A percentile compares a stretch with the other conserved stretches of the same genome.
These are phyloP conservation scores for Hygrophoropsis aurantiaca DNA, from an alignment of 768 basidiomycete genomes.

Conservation along the genomic window DNA sequence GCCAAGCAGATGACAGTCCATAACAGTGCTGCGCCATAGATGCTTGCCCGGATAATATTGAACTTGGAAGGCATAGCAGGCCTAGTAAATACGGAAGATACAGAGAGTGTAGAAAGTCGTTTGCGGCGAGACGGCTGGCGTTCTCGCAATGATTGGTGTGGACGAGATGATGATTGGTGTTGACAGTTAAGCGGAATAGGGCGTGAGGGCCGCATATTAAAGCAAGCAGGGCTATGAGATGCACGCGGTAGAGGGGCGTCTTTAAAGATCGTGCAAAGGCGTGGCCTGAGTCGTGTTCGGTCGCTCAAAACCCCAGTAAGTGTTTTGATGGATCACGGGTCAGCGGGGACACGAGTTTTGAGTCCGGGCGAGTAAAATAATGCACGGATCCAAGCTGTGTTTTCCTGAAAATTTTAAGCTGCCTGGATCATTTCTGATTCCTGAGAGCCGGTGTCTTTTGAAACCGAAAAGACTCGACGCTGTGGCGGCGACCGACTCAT, in stretches of 20 bases:
- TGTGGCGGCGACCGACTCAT: too few relatives aligned
- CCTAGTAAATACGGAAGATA: slow-evolving; percentile 29
- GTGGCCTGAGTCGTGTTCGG: slow-evolving; percentile 27
- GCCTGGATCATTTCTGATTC: slow-evolving; percentile 13
- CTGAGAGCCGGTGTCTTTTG: slow-evolving; percentile 2
- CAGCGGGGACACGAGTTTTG: slow-evolving; percentile 26
- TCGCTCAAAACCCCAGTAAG: slow-evolving; percentile 7
- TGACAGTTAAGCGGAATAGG: slow-evolving; percentile 22
- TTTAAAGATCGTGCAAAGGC: slow-evolving; percentile 22
- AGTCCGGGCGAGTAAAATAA: slow-evolving; percentile 23
- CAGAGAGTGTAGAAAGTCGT: slow-evolving; percentile 30
- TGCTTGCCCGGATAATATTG: slow-evolving; percentile 62
- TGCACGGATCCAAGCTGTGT: slow-evolving; percentile 19
- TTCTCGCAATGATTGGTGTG: slow-evolving; percentile 15
- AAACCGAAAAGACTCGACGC: not conserved
- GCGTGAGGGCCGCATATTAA: slow-evolving; percentile 29
- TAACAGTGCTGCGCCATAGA: slow-evolving; percentile 66
- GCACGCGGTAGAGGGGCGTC: slow-evolving; percentile 30
- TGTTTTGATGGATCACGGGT: slow-evolving; percentile 8
- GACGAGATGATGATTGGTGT: slow-evolving; percentile 22
- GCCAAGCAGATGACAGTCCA: slow-evolving; percentile 80
- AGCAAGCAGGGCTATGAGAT: slow-evolving; percentile 12
- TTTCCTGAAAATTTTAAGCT: slow-evolving; percentile 11
- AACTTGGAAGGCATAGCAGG: slow-evolving; percentile 68
- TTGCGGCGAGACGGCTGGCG: slow-evolving; percentile 33